Evolutionary conservation across 768 basidiomycete genomes (phyloP).

Genomic region (Tephrocybe rancida): DNA sequence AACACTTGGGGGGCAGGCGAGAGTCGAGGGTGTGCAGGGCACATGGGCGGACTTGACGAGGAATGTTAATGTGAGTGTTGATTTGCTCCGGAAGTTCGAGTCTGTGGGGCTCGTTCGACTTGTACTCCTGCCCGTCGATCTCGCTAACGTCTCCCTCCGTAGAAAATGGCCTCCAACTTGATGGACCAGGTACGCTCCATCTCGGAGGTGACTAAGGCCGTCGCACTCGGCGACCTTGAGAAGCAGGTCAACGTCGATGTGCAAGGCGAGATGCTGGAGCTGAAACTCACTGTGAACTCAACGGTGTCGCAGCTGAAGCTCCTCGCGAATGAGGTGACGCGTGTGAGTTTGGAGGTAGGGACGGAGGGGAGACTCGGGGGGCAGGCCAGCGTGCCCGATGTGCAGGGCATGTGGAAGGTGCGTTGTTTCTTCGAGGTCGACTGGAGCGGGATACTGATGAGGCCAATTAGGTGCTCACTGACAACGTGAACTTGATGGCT

Average conservation of each 20-base stretch:
- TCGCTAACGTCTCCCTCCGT: conserved; percentile 4
- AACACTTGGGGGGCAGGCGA: conserved; percentile 89
- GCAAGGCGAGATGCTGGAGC: conserved; percentile 90
- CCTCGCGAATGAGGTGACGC: conserved; percentile 82
- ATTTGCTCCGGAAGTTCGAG: not conserved
- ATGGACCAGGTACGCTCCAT: conserved; percentile 91
- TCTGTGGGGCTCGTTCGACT: not conserved
- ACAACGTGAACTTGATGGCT: conserved; percentile 89
- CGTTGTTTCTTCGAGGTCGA: not conserved
- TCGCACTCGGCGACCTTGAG: conserved; percentile 82
- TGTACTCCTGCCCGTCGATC: not conserved
- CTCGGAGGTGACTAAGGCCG: conserved; percentile 87
- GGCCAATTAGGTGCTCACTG: conserved; percentile 50
- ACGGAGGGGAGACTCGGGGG: conserved; percentile 94
- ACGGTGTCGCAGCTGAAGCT: conserved; percentile 83
- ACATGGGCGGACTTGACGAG: conserved; percentile 91
- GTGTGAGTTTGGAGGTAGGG: conserved; percentile 91
- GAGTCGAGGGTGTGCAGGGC: conserved; percentile 88
- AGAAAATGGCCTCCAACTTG: conserved; percentile 89
- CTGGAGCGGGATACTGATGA: not conserved
- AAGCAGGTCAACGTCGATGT: conserved; percentile 91
- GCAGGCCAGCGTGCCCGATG: conserved; percentile 89
- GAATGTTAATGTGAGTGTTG: conserved; percentile 77
- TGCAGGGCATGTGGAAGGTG: conserved; percentile 93
- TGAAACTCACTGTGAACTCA: conserved; percentile 86